These are phyloP conservation scores for Garcia nutans DNA, from an alignment of 345 rosid species.

Conservation along the genomic window DNA sequence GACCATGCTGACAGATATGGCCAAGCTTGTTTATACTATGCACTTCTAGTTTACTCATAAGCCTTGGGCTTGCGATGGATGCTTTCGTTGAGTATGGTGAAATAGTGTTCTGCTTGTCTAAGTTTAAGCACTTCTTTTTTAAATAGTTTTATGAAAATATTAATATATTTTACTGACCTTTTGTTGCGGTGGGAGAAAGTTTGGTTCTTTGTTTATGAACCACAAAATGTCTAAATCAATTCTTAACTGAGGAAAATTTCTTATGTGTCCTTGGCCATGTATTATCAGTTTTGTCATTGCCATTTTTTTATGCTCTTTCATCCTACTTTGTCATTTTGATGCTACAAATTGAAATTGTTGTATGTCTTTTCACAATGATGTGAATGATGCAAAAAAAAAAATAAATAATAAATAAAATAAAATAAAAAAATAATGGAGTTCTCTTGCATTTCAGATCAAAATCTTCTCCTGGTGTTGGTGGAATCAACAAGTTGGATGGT, in stretches of 20 bases:
- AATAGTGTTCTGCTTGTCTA: background rate
- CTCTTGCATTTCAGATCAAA: constrained; percentile 57
- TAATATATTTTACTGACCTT: background rate
- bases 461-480: constrained; percentile 56
- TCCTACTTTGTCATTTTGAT: background rate
- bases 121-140: too few species aligned
- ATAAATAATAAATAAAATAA: too few species aligned
- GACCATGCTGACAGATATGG: background rate
- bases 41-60: background rate
- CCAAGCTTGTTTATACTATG: background rate
- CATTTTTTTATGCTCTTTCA: background rate
- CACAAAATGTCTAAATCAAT: background rate
- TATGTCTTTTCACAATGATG: background rate
- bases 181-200: background rate
- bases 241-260: background rate
- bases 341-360: background rate
- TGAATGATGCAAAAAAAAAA: background rate
- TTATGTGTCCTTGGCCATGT: background rate
- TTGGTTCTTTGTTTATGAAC: background rate
- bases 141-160: background rate
- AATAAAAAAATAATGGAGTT: background rate
- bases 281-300: background rate
- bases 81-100: background rate
- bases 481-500: constrained; percentile 60
- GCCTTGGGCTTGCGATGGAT: too few species aligned